phyloP scores from a whole-genome alignment of 129 eudicot genomes.

The Flaveria brownii region DNA sequence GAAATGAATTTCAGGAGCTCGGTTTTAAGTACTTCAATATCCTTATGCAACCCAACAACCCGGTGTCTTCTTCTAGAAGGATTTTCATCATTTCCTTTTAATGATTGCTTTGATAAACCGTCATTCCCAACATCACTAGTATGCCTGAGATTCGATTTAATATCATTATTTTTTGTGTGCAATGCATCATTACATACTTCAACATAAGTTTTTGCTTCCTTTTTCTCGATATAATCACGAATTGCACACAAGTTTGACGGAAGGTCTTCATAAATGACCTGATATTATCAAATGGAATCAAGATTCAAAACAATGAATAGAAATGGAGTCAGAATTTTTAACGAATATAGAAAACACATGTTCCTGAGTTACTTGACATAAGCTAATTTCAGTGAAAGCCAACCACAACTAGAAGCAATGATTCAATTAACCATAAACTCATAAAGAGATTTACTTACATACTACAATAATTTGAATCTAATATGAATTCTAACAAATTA shows the following conservation, averaged over 20 bases:
- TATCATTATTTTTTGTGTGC: slow-evolving; percentile 33
- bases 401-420: slow-evolving; percentile 18
- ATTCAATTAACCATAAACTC: slow-evolving; percentile 8
- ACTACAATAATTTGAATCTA: slow-evolving; percentile 6
- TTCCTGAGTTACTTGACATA: slow-evolving; percentile 6
- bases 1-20: slow-evolving; percentile 71
- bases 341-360: slow-evolving; percentile 4
- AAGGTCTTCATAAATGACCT: slow-evolving; percentile 97
- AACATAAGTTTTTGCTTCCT: slow-evolving; percentile 36
- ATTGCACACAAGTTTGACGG: slow-evolving; percentile 95
- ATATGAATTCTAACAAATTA: slow-evolving; percentile 7
- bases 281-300: slow-evolving; percentile 10
- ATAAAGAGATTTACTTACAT: not conserved
- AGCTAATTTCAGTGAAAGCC: not conserved
- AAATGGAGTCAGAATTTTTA: slow-evolving; percentile 9
- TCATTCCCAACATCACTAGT: slow-evolving; percentile 24
- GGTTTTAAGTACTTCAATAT: slow-evolving; percentile 73
- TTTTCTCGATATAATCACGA: slow-evolving; percentile 78
- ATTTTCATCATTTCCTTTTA: slow-evolving; percentile 28
- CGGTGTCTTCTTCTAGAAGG: slow-evolving; percentile 57
- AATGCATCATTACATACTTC: slow-evolving; percentile 30
- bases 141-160: slow-evolving; percentile 17
- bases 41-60: slow-evolving; percentile 82
- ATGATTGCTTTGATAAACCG: slow-evolving; percentile 22
- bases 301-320: not conserved